A percentile compares a stretch with the other conserved stretches of the same genome.
These are phyloP conservation scores for Ustilago vetiveriae DNA, from an alignment of 1,284 basidiomycete species.

Conservation along the genomic window DNA sequence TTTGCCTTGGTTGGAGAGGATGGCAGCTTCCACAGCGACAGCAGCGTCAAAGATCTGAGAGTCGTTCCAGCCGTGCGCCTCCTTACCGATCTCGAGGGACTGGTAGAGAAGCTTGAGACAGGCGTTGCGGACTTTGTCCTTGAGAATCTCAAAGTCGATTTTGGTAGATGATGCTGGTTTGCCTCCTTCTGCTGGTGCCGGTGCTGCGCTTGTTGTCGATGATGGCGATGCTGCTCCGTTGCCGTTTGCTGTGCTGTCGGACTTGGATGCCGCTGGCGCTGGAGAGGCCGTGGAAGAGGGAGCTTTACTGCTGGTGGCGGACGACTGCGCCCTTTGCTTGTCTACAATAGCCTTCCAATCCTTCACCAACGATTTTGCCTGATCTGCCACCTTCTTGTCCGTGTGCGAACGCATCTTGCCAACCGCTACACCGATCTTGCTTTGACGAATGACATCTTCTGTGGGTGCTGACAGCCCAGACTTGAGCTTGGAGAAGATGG, in stretches of 20 bases:
- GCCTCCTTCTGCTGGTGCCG: constrained; percentile 22
- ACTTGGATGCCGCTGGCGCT: constrained; percentile 25
- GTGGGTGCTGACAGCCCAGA: constrained; percentile 78
- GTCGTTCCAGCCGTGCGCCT: constrained; percentile 28
- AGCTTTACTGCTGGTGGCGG: constrained; percentile 28
- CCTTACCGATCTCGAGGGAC: constrained; percentile 73
- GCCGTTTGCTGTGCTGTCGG: constrained; percentile 12
- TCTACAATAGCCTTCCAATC: constrained; percentile 63
- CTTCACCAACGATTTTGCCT: constrained; percentile 89
- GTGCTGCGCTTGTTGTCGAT: too few species aligned
- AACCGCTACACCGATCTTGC: constrained; percentile 84
- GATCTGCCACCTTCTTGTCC: constrained; percentile 78
- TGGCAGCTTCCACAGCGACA: constrained; percentile 69
- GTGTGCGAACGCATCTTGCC: constrained; percentile 85
- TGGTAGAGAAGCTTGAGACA: constrained; percentile 92
- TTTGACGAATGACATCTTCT: constrained; percentile 79
- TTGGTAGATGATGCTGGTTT: constrained; percentile 34
- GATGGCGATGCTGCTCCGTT: constrained; percentile 20
- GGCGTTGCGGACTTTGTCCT: constrained; percentile 79
- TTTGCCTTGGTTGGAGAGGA: constrained; percentile 56
- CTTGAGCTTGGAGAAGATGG: constrained; percentile 79
- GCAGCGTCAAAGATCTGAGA: constrained; percentile 68
- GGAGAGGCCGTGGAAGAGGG: constrained; percentile 39
- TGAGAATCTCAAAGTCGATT: constrained; percentile 64
- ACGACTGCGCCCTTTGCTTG: constrained; percentile 69